These are phyloP conservation scores for Galerina marginata DNA, from an alignment of 768 basidiomycete genomes.

Conservation along the genomic window DNA sequence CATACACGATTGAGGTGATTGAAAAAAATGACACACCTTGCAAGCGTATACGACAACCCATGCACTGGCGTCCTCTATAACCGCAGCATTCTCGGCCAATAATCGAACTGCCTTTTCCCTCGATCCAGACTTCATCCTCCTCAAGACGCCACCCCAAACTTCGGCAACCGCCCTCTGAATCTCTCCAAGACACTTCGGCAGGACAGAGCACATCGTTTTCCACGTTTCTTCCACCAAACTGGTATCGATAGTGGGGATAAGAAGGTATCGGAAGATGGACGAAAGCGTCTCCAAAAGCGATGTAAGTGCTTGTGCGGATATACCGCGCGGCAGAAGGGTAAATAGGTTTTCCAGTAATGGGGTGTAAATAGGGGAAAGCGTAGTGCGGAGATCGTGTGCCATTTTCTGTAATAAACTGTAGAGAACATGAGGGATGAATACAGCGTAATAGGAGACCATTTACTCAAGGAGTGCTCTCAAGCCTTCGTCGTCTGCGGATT, in stretches of 20 bases:
- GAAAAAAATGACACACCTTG: conserved; percentile 54
- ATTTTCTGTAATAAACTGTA: conserved; percentile 78
- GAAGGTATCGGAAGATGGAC: conserved; percentile 71
- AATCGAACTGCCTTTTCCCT: conserved; percentile 61
- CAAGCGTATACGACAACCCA: conserved; percentile 82
- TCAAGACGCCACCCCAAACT: conserved; percentile 82
- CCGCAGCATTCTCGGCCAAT: conserved; percentile 55
- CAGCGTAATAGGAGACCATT: conserved; percentile 26
- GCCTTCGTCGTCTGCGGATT: conserved; percentile 72
- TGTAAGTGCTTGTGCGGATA: conserved; percentile 66
- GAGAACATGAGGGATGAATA: conserved; percentile 7
- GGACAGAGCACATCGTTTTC: conserved; percentile 50
- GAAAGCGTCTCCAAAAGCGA: conserved; percentile 72
- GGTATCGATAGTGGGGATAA: conserved; percentile 65
- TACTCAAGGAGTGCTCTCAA: conserved; percentile 79
- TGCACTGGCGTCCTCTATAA: conserved; percentile 67
- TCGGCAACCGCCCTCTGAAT: conserved; percentile 82
- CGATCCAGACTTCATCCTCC: conserved; percentile 68
- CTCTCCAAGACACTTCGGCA: conserved; percentile 70
- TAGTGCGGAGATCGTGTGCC: conserved; percentile 80
- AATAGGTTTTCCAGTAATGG: conserved; percentile 62
- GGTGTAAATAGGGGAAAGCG: conserved; percentile 66
- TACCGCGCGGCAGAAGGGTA: conserved; percentile 57
- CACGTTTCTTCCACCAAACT: conserved; percentile 66
- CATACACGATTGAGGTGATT: background rate